phyloP scores from a whole-genome alignment of 306 rosid genomes.

The Prunus davidiana region DNA sequence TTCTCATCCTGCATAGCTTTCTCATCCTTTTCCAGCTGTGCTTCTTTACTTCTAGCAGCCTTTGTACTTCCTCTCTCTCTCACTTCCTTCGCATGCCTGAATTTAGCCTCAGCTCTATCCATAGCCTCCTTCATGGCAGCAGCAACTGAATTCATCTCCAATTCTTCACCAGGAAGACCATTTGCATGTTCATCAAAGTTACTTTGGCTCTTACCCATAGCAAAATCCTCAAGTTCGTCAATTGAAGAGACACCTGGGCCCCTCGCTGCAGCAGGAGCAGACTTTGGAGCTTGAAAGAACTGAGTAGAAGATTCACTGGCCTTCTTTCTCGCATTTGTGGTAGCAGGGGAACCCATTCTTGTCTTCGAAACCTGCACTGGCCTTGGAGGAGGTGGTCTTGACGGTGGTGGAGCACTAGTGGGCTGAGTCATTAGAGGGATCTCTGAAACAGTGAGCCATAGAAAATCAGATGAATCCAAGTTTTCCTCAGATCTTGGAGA shows the following conservation, averaged over 20 bases:
- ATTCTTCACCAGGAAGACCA: constrained; percentile 67
- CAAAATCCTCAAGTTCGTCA: constrained; percentile 78
- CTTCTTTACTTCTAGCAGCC: constrained; percentile 68
- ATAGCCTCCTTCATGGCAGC: constrained; percentile 98
- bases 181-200: constrained; percentile 53
- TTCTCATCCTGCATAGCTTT: constrained; percentile 18
- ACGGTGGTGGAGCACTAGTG: constrained; percentile 96
- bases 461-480: constrained; percentile 53
- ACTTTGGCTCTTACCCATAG: constrained; percentile 50
- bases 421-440: constrained; percentile 91
- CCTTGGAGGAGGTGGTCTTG: constrained; percentile 97
- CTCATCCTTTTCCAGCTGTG: constrained; percentile 71
- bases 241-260: constrained; percentile 50
- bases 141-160: constrained; percentile 89
- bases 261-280: constrained; percentile 46
- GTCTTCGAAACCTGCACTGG: constrained; percentile 66
- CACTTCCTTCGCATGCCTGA: constrained; percentile 84
- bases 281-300: constrained; percentile 51
- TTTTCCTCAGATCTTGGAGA: constrained; percentile 66
- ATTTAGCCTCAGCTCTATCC: constrained; percentile 96
- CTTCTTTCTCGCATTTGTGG: constrained; percentile 56
- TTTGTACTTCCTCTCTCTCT: constrained; percentile 85
- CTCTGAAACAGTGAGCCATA: constrained; percentile 94
- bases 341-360: constrained; percentile 41
- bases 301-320: constrained; percentile 49